Evolutionary conservation across 495 filamentous ascomycete species (phyloP).

Genomic region (Stereocaulon alpinum): DNA sequence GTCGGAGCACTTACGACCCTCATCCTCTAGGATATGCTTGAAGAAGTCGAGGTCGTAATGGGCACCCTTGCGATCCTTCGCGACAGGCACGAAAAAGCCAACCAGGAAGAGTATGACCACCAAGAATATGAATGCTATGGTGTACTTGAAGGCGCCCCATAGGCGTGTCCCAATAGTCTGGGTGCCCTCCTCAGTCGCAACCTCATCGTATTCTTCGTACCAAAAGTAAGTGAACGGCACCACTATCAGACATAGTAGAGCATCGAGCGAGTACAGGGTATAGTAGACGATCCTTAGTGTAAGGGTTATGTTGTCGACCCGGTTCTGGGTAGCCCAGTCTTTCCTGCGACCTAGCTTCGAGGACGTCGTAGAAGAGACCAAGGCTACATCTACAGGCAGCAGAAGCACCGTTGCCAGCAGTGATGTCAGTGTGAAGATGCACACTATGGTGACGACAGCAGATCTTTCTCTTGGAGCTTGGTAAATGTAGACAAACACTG

Average conservation of each 20-base stretch:
- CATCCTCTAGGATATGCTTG: conserved; percentile 59
- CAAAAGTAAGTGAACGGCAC: conserved; percentile 97
- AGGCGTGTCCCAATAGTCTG: conserved; percentile 58
- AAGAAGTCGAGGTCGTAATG: conserved; percentile 81
- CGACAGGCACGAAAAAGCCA: conserved; percentile 83
- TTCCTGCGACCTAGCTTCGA: conserved; percentile 73
- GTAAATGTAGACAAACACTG: conserved; percentile 76
- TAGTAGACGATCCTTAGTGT: conserved; percentile 89
- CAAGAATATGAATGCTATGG: conserved; percentile 69
- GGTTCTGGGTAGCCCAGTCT: conserved; percentile 79
- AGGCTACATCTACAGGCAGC: conserved; percentile 87
- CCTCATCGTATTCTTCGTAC: conserved; percentile 93
- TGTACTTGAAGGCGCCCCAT: conserved; percentile 84
- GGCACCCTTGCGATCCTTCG: conserved; percentile 46
- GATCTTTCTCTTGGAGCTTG: conserved; percentile 82
- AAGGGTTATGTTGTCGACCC: conserved; percentile 62
- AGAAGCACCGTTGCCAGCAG: conserved; percentile 88
- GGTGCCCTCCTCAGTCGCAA: conserved; percentile 64
- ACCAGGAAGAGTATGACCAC: conserved; percentile 76
- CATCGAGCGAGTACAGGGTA: conserved; percentile 81
- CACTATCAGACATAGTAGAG: conserved; percentile 77
- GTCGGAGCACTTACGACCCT: conserved; percentile 55
- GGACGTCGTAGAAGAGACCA: conserved; percentile 79
- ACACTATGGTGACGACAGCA: conserved; percentile 64
- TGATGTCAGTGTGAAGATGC: conserved; percentile 72